These are phyloP conservation scores for Fusarium sambucinum DNA, from an alignment of 2,329 filamentous ascomycete genomes.

Conservation along the genomic window DNA sequence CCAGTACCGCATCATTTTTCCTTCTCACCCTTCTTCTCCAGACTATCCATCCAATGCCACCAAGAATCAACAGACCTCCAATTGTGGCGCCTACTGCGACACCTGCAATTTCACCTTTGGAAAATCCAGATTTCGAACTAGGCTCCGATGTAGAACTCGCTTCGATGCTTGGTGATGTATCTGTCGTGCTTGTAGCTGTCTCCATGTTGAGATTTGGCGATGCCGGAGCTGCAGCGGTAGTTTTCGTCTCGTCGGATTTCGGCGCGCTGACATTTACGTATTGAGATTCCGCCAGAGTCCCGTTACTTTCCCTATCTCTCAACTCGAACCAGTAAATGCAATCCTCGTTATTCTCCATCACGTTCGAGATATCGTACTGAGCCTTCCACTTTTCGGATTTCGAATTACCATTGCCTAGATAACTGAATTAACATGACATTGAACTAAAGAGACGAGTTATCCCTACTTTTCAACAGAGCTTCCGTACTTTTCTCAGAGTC, in stretches of 20 bases:
- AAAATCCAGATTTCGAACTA: background rate
- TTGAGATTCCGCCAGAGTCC: background rate
- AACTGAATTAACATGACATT: background rate
- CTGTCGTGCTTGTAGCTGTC: background rate
- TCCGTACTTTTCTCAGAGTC: background rate
- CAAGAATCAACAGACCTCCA: background rate
- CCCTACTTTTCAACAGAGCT: background rate
- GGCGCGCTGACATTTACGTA: conserved; percentile 12
- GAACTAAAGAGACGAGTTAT: rapidly evolving
- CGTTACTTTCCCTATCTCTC: background rate
- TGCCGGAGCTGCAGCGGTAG: background rate
- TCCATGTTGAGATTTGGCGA: background rate
- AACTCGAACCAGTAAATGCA: conserved; percentile 5
- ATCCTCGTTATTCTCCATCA: background rate
- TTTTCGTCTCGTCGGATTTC: background rate
- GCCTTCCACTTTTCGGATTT: background rate
- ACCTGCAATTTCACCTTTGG: background rate
- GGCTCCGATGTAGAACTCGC: background rate
- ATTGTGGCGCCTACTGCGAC: conserved; percentile 3
- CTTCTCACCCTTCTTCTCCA: background rate
- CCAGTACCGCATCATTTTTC: rapidly evolving
- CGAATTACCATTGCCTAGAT: background rate
- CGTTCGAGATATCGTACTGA: conserved; percentile 4
- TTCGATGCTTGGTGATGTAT: background rate
- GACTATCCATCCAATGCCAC: background rate